Conservation (phyloP, 2,329 filamentous ascomycete species). For the Scedosporium aurantiacum region DNA sequence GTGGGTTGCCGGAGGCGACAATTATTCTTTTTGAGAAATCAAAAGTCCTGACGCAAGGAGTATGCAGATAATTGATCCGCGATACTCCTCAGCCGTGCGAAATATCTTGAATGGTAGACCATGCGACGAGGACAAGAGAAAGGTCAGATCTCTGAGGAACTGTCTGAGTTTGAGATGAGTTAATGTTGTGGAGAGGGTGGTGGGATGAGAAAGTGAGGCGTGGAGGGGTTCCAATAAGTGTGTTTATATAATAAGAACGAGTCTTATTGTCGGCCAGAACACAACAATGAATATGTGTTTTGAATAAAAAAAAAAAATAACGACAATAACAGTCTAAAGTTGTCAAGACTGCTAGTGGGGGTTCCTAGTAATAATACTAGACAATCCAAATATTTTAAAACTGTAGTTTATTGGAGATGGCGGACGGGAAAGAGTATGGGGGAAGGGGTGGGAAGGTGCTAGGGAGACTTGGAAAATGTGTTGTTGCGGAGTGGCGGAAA, state of each 20-base stretch:
- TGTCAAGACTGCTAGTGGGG: neutral
- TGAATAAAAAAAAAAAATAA: neutral
- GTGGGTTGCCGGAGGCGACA: conserved; percentile 5
- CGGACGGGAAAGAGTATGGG: neutral
- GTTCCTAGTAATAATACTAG: neutral
- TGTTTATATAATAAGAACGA: neutral
- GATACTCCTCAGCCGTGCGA: conserved; percentile 54
- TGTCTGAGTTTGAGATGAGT: neutral
- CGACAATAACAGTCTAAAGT: neutral
- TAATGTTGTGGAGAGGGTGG: neutral
- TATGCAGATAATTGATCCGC: conserved; percentile 45
- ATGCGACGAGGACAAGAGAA: neutral
- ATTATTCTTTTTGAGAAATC: conserved; percentile 10
- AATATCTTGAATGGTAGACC: conserved; percentile 8
- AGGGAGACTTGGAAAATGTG: neutral
- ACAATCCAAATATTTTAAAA: neutral
- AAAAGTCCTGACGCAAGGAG: conserved; percentile 51
- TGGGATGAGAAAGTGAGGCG: neutral
- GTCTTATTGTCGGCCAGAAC: neutral
- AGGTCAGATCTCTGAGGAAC: conserved; percentile 8
- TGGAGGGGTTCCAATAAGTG: neutral
- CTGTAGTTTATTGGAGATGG: neutral
- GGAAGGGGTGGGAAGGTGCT: neutral
- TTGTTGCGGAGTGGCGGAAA: neutral
- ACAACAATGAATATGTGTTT: neutral